A percentile compares a stretch with the other conserved stretches of the same genome.
These are phyloP conservation scores for Boletus tylopilopsis DNA, from an alignment of 768 basidiomycete genomes.

Conservation along the genomic window DNA sequence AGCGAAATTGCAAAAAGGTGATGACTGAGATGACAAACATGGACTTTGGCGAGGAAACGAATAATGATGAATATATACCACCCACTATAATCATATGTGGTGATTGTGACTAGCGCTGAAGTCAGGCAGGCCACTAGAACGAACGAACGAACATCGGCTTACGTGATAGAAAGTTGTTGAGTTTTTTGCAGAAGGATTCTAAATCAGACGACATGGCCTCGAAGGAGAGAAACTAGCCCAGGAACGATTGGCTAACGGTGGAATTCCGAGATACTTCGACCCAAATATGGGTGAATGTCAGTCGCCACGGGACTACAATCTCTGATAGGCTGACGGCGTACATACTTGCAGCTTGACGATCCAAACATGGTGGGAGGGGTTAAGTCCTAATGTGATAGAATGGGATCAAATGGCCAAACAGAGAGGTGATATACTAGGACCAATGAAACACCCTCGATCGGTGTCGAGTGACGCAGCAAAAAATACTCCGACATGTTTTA, in stretches of 20 bases:
- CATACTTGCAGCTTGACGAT: too few species aligned
- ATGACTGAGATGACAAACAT: slow-evolving; percentile 9
- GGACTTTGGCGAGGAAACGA: background rate
- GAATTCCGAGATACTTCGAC: background rate
- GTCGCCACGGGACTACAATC: too few species aligned
- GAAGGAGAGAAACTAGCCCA: too few species aligned
- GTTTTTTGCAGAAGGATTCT: slow-evolving; percentile 2
- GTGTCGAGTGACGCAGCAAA: too few species aligned
- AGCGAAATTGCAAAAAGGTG: background rate
- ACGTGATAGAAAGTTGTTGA: slow-evolving; percentile 12
- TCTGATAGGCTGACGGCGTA: too few species aligned
- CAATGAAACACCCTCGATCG: too few species aligned
- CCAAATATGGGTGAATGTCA: too few species aligned
- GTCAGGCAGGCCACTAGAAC: background rate
- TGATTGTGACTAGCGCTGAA: slow-evolving; percentile 12
- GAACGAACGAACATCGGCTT: background rate
- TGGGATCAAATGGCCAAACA: too few species aligned
- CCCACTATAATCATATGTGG: slow-evolving; percentile 22
- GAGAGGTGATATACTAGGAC: too few species aligned
- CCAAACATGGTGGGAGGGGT: too few species aligned
- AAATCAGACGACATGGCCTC: slow-evolving; percentile 13
- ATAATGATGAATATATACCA: background rate
- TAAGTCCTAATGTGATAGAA: too few species aligned
- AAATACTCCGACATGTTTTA: too few species aligned
- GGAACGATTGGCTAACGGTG: background rate